A percentile compares a stretch with the other conserved stretches of the same genome.
Conservation (phyloP, 306 rosid genomes). For the Potentilla sterilis region DNA sequence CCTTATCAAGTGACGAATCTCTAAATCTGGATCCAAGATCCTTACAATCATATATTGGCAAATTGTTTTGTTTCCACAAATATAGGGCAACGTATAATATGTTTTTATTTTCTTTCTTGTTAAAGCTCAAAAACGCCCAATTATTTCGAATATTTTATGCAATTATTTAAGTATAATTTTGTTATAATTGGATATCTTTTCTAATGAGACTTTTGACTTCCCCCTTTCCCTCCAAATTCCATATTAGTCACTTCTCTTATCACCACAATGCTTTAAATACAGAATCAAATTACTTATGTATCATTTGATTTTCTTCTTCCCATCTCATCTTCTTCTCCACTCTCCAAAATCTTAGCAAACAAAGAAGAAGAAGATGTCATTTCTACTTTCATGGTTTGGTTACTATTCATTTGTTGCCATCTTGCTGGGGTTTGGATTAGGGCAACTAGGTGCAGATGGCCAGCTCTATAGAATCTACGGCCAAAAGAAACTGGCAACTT, state of each 20-base stretch:
- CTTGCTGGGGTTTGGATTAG: slow-evolving; percentile 23
- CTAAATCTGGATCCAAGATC: not conserved
- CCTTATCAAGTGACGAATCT: not conserved
- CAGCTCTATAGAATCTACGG: slow-evolving; percentile 29
- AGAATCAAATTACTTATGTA: not conserved
- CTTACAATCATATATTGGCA: not conserved
- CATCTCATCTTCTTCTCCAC: not conserved
- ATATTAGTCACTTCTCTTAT: not conserved
- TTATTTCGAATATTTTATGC: not conserved
- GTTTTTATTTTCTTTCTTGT: not conserved
- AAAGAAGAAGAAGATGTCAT: slow-evolving; percentile 15
- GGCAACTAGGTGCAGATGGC: slow-evolving; percentile 12
- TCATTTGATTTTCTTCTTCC: not conserved
- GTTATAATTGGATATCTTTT: not conserved
- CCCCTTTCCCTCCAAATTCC: slow-evolving; percentile 16
- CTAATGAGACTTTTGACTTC: slow-evolving; percentile 1
- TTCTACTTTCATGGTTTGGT: slow-evolving; percentile 8
- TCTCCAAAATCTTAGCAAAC: no score
- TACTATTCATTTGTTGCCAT: slow-evolving; percentile 23
- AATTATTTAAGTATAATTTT: not conserved
- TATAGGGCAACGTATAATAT: not conserved
- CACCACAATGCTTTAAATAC: not conserved
- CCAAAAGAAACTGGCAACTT: slow-evolving; percentile 21
- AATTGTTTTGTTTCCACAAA: not conserved
- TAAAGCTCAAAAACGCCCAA: not conserved